Evolutionary conservation across 352 stramenopile genomes (phyloP), one percentile per base, ranked within the genome.

Genomic region (Phytopythium mirpurense): DNA sequence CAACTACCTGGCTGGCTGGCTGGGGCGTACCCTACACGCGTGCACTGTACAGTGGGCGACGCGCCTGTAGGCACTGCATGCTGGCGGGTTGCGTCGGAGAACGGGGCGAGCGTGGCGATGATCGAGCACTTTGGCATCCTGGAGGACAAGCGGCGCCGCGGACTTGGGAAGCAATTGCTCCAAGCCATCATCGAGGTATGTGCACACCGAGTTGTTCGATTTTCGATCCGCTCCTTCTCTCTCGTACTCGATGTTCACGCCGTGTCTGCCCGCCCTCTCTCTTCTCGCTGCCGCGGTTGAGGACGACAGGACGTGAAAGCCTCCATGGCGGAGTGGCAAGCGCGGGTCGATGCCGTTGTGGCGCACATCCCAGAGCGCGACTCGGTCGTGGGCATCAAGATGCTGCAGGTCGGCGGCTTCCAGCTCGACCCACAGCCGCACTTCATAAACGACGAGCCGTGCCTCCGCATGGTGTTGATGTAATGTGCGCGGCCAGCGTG

Each of bases 71-170:
- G 66, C 29, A 64, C 78, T 4, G 70, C 71, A 19, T 62, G 77
- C 14, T 92, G 78, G 77, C 57, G 67, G 19, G 48, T 74, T 38
- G 52, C 62, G 6, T 35, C 57, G 7, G 60, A 76, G 10, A 69
- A 86, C n/a, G 70, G 56, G 15, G 71, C 63, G 26, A 68, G 56
- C 2, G 66, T 81, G 34, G 74, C 69, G 11, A 62, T 72, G 19
- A 77, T 92, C 50, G 77, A 90, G 51, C 59, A 80, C 14, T 57
- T 92, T 35, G 78, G 81, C 27, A 60, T 90, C 15, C 49, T 87
- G 9, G 65, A 72, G 29, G 54, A 54, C 24, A 88, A 88, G 55
- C 73, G 77, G 24, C 52, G 67, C 12, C 68, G 71, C 29, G 76
- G 76, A 52, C 75, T 79, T 41, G 81, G 68, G 36, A 80, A 57